phyloP scores from a whole-genome alignment of 345 rosid genomes.

The Gossypium raimondii region DNA sequence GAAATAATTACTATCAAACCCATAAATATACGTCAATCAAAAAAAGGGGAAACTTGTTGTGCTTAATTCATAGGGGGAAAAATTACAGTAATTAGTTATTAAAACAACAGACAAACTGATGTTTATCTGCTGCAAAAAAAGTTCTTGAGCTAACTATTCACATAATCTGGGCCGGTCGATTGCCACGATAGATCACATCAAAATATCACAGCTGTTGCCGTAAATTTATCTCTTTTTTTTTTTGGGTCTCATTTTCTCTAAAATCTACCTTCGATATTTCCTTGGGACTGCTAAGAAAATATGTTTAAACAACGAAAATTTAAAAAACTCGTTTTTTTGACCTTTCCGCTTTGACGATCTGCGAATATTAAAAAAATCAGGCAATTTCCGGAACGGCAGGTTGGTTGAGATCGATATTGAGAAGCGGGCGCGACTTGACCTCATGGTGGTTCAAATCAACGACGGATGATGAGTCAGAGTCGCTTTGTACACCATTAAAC shows the following conservation, averaged over 20 bases:
- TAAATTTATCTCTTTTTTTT: not conserved
- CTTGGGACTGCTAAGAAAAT: not conserved
- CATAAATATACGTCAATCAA: not conserved
- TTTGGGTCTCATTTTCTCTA: slow-evolving; percentile 6
- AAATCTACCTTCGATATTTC: not conserved
- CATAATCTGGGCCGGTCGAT: slow-evolving; percentile 19
- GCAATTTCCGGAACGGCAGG: slow-evolving; percentile 47
- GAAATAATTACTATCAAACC: not conserved
- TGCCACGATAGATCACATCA: slow-evolving; percentile 17
- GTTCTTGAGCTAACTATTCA: slow-evolving; percentile 26
- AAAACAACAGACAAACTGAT: slow-evolving; percentile 24
- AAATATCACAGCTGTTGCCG: slow-evolving; percentile 9
- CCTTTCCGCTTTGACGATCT: not conserved
- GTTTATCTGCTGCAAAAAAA: slow-evolving; percentile 32
- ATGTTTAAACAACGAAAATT: not conserved
- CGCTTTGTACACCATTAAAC: slow-evolving; percentile 37
- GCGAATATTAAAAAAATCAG: slow-evolving; percentile 20
- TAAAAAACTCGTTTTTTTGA: not conserved
- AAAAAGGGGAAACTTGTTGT: not conserved
- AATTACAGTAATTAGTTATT: slow-evolving; percentile 13
- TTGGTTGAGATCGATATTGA: slow-evolving; percentile 67
- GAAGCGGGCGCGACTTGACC: slow-evolving; percentile 23
- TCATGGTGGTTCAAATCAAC: slow-evolving; percentile 35
- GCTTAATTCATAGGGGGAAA: slow-evolving; percentile 12
- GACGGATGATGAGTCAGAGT: slow-evolving; percentile 58